These are phyloP conservation scores for Nitzschia sp. DNA, from an alignment of 108 stramenopile species.

Conservation along the genomic window DNA sequence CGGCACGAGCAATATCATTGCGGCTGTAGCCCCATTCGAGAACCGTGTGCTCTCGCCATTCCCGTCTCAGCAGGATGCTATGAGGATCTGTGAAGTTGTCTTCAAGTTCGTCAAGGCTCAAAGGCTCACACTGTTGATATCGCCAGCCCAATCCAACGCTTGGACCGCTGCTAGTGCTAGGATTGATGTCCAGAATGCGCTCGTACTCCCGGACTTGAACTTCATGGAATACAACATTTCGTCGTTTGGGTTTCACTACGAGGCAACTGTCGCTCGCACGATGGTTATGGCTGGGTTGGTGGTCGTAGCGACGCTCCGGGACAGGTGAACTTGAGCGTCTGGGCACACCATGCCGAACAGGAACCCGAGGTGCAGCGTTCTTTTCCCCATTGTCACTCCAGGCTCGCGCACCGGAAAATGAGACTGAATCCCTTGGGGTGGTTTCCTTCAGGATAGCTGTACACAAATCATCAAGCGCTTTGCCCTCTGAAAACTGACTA, in stretches of 20 bases:
- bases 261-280: too few species aligned
- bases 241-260: background rate
- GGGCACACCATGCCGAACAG: background rate
- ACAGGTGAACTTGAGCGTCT: background rate
- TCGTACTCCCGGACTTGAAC: conserved; percentile 53
- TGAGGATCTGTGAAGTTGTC: background rate
- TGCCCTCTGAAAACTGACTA: too few species aligned
- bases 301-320: too few species aligned
- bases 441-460: too few species aligned
- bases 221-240: conserved; percentile 30
- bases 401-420: background rate
- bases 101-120: conserved; percentile 10
- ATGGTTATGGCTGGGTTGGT: too few species aligned
- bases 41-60: conserved; percentile 52
- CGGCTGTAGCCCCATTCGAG: conserved; percentile 46
- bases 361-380: conserved; percentile 7
- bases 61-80: conserved; percentile 29
- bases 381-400: conserved; percentile 4
- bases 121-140: conserved; percentile 28
- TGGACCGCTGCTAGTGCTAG: conserved; percentile 58
- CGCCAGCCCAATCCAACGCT: conserved; percentile 65
- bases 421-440: too few species aligned
- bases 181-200: conserved; percentile 58
- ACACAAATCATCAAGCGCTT: too few species aligned
- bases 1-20: conserved; percentile 46